A percentile compares a stretch with the other conserved stretches of the same genome.
Evolutionary conservation across 2,329 filamentous ascomycete genomes (phyloP).

Genomic region (Coniella vitis): DNA sequence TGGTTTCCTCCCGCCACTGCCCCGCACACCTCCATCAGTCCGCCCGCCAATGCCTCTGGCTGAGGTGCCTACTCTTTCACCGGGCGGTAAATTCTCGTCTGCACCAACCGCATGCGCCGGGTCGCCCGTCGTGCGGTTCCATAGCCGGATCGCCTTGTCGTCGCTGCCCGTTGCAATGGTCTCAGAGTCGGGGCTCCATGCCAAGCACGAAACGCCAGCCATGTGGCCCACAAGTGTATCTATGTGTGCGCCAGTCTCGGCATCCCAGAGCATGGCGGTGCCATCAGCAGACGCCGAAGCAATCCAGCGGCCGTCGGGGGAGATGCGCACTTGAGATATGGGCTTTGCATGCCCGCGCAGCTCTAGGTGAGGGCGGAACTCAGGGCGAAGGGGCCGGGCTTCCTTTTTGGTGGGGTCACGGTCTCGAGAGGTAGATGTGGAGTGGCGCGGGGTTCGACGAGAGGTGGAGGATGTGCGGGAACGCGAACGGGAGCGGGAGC

Average conservation of each 20-base stretch:
- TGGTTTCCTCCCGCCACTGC: constrained; percentile 37
- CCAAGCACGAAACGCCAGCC: constrained; percentile 82
- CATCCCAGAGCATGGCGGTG: constrained; percentile 88
- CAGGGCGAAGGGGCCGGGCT: constrained; percentile 48
- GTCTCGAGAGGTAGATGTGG: constrained; percentile 15
- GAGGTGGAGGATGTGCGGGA: constrained; percentile 24
- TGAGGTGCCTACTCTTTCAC: constrained; percentile 15
- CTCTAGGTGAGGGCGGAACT: constrained; percentile 64
- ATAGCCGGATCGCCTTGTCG: constrained; percentile 91
- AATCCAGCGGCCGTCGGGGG: constrained; percentile 82
- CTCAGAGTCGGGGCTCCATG: constrained; percentile 88
- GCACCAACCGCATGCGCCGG: constrained; percentile 26
- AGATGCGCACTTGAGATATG: constrained; percentile 82
- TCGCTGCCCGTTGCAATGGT: constrained; percentile 88
- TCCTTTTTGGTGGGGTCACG: constrained; percentile 21
- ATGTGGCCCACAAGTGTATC: constrained; percentile 91
- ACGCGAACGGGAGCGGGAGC: constrained; percentile 21
- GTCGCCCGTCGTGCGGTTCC: constrained; percentile 64
- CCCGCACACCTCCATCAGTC: constrained; percentile 11
- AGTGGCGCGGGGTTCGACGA: constrained; percentile 12
- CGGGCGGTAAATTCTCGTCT: constrained; percentile 13
- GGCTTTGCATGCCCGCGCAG: constrained; percentile 72
- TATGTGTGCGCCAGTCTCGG: constrained; percentile 67
- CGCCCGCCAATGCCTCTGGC: constrained; percentile 10
- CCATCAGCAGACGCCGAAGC: constrained; percentile 86